phyloP scores from a whole-genome alignment of 192 early-diverging fungal species.

The Mortierella antarctica region DNA sequence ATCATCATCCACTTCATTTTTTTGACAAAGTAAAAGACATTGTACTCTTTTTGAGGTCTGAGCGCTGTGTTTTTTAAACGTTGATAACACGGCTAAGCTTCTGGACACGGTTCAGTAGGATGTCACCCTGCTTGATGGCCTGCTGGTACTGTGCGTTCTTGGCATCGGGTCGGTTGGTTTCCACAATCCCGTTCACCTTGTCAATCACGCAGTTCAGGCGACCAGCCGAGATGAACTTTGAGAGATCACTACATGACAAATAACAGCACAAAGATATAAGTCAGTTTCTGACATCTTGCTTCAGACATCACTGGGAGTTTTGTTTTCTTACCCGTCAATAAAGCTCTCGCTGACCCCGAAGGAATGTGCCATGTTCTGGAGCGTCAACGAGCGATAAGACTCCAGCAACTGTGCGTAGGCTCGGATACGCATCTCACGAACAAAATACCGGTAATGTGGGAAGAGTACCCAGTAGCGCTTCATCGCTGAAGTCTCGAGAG shows the following conservation, averaged over 20 bases:
- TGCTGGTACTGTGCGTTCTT: constrained; percentile 99
- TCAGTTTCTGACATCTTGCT: too few species aligned
- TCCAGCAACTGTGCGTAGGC: constrained; percentile 96
- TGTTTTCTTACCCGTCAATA: constrained; percentile 80
- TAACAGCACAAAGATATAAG: too few species aligned
- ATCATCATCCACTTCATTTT: constrained; percentile 11
- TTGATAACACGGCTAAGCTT: constrained; percentile 95
- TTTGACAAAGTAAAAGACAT: not conserved
- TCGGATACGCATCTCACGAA: constrained; percentile 98
- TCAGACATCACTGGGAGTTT: too few species aligned
- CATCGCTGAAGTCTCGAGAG: constrained; percentile 80
- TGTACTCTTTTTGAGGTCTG: too few species aligned
- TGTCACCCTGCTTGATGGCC: constrained; percentile 97
- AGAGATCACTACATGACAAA: constrained; percentile 76
- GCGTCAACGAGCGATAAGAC: constrained; percentile 92
- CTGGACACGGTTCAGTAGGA: constrained; percentile 95
- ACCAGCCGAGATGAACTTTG: constrained; percentile 94
- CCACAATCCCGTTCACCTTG: constrained; percentile 97
- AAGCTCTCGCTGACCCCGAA: constrained; percentile 97
- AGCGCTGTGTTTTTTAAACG: constrained; percentile 61
- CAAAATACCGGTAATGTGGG: constrained; percentile 92
- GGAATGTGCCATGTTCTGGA: constrained; percentile 95
- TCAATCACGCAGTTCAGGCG: constrained; percentile 99
- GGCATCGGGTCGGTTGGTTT: constrained; percentile 96
- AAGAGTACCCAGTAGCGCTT: constrained; percentile 82